phyloP scores from a whole-genome alignment of 2,329 filamentous ascomycete species.

The Alternaria incomplexa region DNA sequence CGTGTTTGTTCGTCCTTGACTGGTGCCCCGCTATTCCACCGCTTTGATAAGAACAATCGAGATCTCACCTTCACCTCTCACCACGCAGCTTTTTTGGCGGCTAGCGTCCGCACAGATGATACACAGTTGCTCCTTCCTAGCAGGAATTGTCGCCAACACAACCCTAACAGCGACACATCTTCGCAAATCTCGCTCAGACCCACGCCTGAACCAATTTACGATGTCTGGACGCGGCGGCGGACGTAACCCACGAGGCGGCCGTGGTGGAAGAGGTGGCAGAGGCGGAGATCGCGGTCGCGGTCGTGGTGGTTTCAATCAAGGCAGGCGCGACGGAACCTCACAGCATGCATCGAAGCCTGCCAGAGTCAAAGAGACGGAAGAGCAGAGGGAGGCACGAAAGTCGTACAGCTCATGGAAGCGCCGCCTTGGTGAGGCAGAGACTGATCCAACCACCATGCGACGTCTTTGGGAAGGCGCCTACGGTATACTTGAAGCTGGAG shows the following conservation, averaged over 20 bases:
- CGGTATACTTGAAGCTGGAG: constrained; percentile 32
- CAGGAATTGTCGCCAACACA: background rate
- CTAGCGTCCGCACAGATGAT: background rate
- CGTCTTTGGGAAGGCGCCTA: constrained; percentile 39
- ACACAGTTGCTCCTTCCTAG: background rate
- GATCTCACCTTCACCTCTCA: background rate
- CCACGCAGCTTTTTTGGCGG: too few species aligned
- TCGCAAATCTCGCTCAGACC: background rate
- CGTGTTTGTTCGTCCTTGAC: too few species aligned
- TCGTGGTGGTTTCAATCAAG: background rate
- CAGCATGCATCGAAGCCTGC: background rate
- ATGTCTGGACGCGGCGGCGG: background rate
- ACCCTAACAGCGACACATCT: background rate
- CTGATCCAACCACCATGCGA: constrained; percentile 22
- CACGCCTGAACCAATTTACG: background rate
- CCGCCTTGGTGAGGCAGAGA: constrained; percentile 26
- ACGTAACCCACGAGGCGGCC: background rate
- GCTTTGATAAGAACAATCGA: too few species aligned
- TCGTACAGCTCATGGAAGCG: constrained; percentile 40
- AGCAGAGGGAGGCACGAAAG: constrained; percentile 28
- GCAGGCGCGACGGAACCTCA: background rate
- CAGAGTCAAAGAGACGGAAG: constrained; percentile 19
- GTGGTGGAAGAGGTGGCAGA: background rate
- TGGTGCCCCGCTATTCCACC: too few species aligned
- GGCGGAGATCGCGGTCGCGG: background rate